These are phyloP conservation scores for Starmerella ratchasimensis DNA, from an alignment of 805 yeast genomes.

Conservation along the genomic window DNA sequence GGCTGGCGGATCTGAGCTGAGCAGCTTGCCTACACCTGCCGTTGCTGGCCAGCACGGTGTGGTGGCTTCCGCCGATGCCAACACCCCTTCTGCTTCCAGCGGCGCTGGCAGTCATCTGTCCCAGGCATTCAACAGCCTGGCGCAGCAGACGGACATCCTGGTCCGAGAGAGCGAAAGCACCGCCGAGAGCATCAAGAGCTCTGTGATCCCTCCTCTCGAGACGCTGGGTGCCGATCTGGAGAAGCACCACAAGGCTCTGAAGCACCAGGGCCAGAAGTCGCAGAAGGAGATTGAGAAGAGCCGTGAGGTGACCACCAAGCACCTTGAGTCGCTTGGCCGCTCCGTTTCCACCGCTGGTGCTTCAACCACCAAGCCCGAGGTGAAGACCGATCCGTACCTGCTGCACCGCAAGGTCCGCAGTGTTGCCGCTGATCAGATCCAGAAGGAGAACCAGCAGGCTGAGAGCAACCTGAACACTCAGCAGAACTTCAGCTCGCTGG, in stretches of 20 bases:
- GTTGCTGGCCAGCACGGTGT: slow-evolving; percentile 5
- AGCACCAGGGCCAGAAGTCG: slow-evolving; percentile 25
- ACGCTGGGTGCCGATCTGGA: slow-evolving; percentile 31
- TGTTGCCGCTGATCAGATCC: slow-evolving; percentile 32
- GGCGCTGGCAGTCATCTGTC: slow-evolving; percentile 16
- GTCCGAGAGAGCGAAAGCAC: slow-evolving; percentile 27
- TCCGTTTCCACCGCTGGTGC: slow-evolving; percentile 23
- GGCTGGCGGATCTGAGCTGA: slow-evolving; percentile 7
- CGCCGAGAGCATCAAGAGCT: slow-evolving; percentile 28
- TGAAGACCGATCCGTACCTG: slow-evolving; percentile 36
- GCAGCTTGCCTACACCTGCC: neutral
- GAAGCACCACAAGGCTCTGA: slow-evolving; percentile 33
- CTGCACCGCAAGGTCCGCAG: slow-evolving; percentile 29
- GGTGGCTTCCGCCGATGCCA: too few relatives aligned
- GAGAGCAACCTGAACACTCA: slow-evolving; percentile 34
- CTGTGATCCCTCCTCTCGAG: slow-evolving; percentile 34
- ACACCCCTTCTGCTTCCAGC: neutral
- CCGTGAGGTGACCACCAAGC: slow-evolving; percentile 27
- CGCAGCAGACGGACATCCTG: slow-evolving; percentile 25
- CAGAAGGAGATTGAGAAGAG: slow-evolving; percentile 29
- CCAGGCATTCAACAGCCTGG: slow-evolving; percentile 25
- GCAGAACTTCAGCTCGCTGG: slow-evolving; percentile 31
- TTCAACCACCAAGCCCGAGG: slow-evolving; percentile 26
- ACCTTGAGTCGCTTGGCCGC: slow-evolving; percentile 28
- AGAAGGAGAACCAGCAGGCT: slow-evolving; percentile 33